Percentiles rank a stretch among this genome's conserved stretches.
Conservation (phyloP, 108 stramenopile species). For the Schizochytrium sp. region DNA sequence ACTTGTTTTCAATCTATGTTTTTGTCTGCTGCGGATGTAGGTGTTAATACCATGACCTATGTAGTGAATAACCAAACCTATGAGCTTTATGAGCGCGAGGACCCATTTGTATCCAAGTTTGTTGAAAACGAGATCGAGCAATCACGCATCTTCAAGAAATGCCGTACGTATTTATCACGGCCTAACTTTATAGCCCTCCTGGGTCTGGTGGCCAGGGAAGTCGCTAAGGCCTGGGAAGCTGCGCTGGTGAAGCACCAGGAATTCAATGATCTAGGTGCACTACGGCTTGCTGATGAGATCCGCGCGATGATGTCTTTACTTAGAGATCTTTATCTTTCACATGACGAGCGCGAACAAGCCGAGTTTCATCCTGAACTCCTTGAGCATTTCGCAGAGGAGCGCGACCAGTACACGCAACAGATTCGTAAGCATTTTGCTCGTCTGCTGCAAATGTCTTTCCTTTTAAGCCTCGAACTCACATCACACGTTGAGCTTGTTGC, state of each 20-base stretch:
- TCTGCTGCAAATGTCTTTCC: slow-evolving; percentile 31
- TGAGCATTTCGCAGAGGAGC: not conserved
- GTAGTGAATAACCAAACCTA: not conserved
- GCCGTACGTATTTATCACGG: not conserved
- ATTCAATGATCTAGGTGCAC: slow-evolving; percentile 47
- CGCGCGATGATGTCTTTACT: not conserved
- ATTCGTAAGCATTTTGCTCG: slow-evolving; percentile 26
- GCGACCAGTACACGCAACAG: not conserved
- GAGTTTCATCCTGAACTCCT: not conserved
- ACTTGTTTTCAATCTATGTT: not conserved
- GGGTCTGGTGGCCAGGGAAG: not conserved
- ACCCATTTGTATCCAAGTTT: slow-evolving; percentile 42
- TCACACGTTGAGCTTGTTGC: slow-evolving; percentile 26
- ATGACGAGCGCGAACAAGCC: slow-evolving; percentile 8
- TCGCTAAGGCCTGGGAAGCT: slow-evolving; percentile 23
- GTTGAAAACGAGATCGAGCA: slow-evolving; percentile 6
- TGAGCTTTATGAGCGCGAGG: slow-evolving; percentile 56
- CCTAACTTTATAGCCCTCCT: slow-evolving; percentile 20
- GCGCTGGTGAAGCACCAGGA: not conserved
- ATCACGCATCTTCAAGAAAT: slow-evolving; percentile 25
- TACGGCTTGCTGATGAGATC: slow-evolving; percentile 20
- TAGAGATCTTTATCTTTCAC: not conserved
- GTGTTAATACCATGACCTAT: slow-evolving; percentile 6
- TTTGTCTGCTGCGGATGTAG: not conserved
- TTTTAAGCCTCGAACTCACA: not conserved